phyloP scores from a whole-genome alignment of 1,139 yeast species.

The Geotrichum phurueaensis region DNA sequence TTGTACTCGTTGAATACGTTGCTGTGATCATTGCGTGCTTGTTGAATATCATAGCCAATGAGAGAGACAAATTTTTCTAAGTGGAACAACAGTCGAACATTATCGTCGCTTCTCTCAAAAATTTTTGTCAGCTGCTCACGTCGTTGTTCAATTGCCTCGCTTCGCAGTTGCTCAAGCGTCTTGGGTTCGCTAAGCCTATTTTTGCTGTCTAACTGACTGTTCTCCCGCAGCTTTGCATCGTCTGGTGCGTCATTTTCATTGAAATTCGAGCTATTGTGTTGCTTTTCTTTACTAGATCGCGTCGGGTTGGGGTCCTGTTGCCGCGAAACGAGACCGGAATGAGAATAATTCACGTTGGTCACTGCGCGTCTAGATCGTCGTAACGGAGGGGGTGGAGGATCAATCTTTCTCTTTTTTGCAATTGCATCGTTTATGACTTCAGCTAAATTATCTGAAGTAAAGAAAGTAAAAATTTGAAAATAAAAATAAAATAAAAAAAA shows the following conservation, averaged over 20 bases:
- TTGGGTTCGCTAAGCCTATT: not conserved
- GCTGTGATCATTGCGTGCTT: slow-evolving; percentile 41
- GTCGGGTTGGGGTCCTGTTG: not conserved
- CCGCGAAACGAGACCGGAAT: slow-evolving; percentile 8
- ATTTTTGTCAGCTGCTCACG: slow-evolving; percentile 29
- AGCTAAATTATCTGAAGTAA: not conserved
- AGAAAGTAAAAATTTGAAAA: not conserved
- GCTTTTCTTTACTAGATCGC: not conserved
- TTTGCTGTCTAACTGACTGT: not conserved
- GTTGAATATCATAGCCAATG: slow-evolving; percentile 54
- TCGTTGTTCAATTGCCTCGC: slow-evolving; percentile 8
- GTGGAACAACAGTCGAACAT: slow-evolving; percentile 49
- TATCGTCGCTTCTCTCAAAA: slow-evolving; percentile 43
- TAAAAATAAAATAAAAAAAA: too few species aligned
- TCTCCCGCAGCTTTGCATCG: not conserved
- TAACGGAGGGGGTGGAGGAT: slow-evolving; percentile 4
- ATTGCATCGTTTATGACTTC: not conserved
- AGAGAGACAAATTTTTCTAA: slow-evolving; percentile 55
- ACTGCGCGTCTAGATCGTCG: slow-evolving; percentile 15
- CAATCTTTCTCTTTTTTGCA: slow-evolving; percentile 2
- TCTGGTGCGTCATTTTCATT: not conserved
- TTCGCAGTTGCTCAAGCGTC: slow-evolving; percentile 5
- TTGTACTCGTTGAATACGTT: slow-evolving; percentile 36
- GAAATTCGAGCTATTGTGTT: too few species aligned
- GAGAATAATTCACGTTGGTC: slow-evolving; percentile 12